Evolutionary conservation across 2,329 filamentous ascomycete species (phyloP).

Genomic region (Laburnicola sp.): DNA sequence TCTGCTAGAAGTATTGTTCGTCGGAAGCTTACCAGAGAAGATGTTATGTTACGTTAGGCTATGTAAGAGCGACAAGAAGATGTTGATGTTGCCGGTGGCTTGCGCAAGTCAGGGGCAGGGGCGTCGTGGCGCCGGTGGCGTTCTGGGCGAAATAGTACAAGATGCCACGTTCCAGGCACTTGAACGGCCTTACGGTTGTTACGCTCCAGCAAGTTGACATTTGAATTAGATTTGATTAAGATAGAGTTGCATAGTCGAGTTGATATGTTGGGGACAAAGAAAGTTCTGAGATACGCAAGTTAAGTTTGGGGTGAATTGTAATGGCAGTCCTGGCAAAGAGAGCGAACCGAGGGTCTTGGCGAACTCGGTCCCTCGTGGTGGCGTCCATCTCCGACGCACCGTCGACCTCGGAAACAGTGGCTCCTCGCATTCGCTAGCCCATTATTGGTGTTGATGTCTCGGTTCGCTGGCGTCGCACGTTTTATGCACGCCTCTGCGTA

Average conservation of each 20-base stretch:
- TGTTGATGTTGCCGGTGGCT: constrained; percentile 5
- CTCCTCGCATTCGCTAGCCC: neutral
- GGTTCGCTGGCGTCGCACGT: constrained; percentile 3
- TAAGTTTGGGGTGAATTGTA: neutral
- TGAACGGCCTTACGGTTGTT: no score
- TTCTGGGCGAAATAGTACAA: no score
- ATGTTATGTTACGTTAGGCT: no score
- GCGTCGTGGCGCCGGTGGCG: neutral
- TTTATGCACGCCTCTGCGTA: constrained; percentile 10
- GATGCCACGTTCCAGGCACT: no score
- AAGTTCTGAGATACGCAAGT: no score
- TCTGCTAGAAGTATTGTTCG: neutral
- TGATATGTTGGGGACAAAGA: no score
- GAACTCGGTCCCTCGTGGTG: neutral
- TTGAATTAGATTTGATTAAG: no score
- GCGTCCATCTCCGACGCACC: neutral
- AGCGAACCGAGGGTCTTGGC: neutral
- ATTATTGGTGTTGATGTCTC: neutral
- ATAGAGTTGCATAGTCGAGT: no score
- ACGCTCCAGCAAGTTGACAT: no score
- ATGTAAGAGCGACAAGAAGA: neutral
- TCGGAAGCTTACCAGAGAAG: neutral
- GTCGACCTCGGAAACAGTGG: neutral
- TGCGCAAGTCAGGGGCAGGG: constrained; percentile 1
- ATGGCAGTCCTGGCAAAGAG: neutral